Base-by-base conservation (phyloP, 2,329 filamentous ascomycete genomes). In the Paramyrothecium roridum region DNA sequence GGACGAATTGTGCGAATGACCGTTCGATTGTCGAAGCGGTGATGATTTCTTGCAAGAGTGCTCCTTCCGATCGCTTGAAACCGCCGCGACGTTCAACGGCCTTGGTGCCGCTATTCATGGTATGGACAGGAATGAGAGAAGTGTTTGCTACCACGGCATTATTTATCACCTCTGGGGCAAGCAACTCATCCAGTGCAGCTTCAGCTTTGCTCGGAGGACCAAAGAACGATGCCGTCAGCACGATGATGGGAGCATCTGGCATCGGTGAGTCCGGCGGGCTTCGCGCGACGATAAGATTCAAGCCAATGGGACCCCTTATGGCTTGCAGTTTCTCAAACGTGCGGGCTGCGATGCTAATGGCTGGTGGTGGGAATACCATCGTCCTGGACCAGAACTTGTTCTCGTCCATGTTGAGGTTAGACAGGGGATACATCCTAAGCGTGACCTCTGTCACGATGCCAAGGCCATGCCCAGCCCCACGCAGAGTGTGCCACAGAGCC, bases 381-480 rank as follows among this genome's bases (percentile, higher is more conserved):
- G 62, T 60, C 1, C 70, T 63, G 0, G 57, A 58, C 72, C 71
- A 74, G 34, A 73, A 56, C 22, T 66, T 68, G 46, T 66, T 53
- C 1, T 66, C 63, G 0, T 60, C 52, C 52, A 74, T 55, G n/a
- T 57, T 49, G 8, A 74, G 63, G 6, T 43, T 34, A 0, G 62
- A 54, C 0, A 74, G 56, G 6, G 61, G 59, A 19, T 63, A 69
- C 0, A 54, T 59, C 0, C 54, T 55, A 10, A 71, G 59, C 1
- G 61, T 71, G 0, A 68, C 33, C n/a, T 65, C 59, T 0, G 65
- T 67, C 11, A 74, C 61, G 6, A 72, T 62, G 2, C 69, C 65
- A 0, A 74, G 52, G 0, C 72, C 72, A 21, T 69, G 68, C 1
- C 72, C 72, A 7, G 65, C 70, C 2, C 72, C 72, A 17, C 70